Evolutionary conservation across 2,329 filamentous ascomycete species (phyloP).

Genomic region (Clonostachys byssicola): DNA sequence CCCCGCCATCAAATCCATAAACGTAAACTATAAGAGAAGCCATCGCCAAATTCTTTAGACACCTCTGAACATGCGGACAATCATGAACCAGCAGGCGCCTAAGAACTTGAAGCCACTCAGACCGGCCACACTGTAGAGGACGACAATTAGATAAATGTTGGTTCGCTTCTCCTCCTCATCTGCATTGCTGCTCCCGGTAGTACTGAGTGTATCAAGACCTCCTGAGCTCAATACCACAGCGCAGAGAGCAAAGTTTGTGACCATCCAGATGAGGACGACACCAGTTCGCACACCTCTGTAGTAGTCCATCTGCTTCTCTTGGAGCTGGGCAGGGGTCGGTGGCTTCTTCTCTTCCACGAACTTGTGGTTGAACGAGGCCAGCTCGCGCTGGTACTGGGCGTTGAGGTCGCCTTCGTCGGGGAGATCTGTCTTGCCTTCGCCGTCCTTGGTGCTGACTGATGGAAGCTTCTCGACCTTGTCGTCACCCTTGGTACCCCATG

Average conservation of each 20-base stretch:
- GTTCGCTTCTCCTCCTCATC: conserved; percentile 56
- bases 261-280: conserved; percentile 94
- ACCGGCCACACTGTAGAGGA: conserved; percentile 85
- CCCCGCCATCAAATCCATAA: conserved; percentile 1
- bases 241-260: conserved; percentile 85
- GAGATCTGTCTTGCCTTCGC: conserved; percentile 86
- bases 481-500: conserved; percentile 97
- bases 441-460: conserved; percentile 84
- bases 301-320: conserved; percentile 94
- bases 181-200: conserved; percentile 35
- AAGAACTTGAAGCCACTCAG: conserved; percentile 83
- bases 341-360: conserved; percentile 66
- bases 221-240: conserved; percentile 85
- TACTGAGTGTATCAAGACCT: conserved; percentile 66
- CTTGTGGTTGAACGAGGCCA: conserved; percentile 71
- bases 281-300: conserved; percentile 93
- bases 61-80: conserved; percentile 79
- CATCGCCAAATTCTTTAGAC: conserved; percentile 34
- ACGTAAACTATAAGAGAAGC: background rate
- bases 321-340: conserved; percentile 47
- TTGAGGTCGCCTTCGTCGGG: conserved; percentile 95
- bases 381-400: conserved; percentile 86
- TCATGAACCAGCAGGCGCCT: conserved; percentile 87
- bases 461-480: conserved; percentile 91
- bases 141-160: conserved; percentile 80